Percentiles rank a stretch among this genome's conserved stretches.
These are phyloP conservation scores for Galerina marginata DNA, from an alignment of 768 basidiomycete species.

Conservation along the genomic window DNA sequence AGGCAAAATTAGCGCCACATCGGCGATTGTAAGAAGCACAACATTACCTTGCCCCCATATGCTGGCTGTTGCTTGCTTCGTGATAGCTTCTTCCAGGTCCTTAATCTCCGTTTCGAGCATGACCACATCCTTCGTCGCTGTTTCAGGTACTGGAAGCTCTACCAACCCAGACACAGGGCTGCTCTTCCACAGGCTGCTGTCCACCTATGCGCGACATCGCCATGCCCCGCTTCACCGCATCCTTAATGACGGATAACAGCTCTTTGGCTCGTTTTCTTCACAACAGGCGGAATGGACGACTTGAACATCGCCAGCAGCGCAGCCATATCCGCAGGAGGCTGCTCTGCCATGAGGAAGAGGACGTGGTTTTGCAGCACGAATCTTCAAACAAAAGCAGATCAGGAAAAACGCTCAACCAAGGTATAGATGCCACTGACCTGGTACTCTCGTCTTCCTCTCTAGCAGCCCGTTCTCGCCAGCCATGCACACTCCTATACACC, in stretches of 20 bases:
- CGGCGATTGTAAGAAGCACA: background rate
- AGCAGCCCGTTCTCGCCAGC: conserved; percentile 82
- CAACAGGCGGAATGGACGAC: conserved; percentile 59
- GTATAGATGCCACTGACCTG: conserved; percentile 49
- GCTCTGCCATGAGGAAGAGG: conserved; percentile 76
- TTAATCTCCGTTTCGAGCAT: conserved; percentile 29
- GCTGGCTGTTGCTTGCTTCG: conserved; percentile 8
- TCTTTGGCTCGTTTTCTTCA: conserved; percentile 68
- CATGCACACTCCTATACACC: conserved; percentile 76
- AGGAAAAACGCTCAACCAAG: background rate
- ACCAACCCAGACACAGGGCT: background rate
- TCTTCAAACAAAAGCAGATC: conserved; percentile 37
- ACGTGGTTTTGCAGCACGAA: conserved; percentile 79
- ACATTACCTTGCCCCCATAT: conserved; percentile 37
- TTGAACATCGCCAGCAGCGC: conserved; percentile 64
- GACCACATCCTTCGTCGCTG: conserved; percentile 17
- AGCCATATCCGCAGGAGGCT: conserved; percentile 68
- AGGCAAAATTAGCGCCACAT: conserved; percentile 6
- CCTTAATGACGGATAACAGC: conserved; percentile 64
- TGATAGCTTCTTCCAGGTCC: conserved; percentile 18
- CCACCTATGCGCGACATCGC: conserved; percentile 12
- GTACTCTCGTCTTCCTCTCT: conserved; percentile 88
- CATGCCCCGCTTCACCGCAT: conserved; percentile 45
- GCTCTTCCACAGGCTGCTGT: conserved; percentile 10
- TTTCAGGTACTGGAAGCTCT: background rate